Base-by-base conservation (phyloP, 108 stramenopile species). In the Hondaea fermentalgiana region DNA sequence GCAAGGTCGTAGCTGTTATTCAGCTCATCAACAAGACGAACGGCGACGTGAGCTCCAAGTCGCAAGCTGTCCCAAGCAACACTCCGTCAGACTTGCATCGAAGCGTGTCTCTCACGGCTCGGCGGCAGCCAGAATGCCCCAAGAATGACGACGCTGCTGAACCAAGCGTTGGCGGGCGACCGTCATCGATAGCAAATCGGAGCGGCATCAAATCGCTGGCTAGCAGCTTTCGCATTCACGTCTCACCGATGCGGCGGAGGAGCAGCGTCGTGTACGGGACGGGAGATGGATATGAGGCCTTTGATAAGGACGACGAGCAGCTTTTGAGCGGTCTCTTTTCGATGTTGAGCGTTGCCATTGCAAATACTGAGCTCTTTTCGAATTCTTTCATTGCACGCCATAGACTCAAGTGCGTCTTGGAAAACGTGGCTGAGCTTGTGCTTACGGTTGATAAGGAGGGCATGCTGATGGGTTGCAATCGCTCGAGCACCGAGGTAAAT, bases 1-100 rank as follows among this genome's bases (percentile, higher is more conserved):
- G 83, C 45, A 25, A n/a, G 16, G 89, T 91, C 53, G 87, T 91
- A 12, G 91, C 69, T 4, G 89, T 91, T 4, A 19, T 91, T 45
- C 89, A 90, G 87, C 83, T 72, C 42, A 89, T 91, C 43, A 91
- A 91, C 90, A 88, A 89, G 89, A 83, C 25, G 14, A 69, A 6
- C 8, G 64, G 42, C 35, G 35, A 35, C 35, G 35, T 35, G 35
- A 35, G 35, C 35, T 35, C 35, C 35, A 35, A 35, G 35, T 0
- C 35, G 35, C 35, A 35, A 35, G 35, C 35, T 35, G 35, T 2
- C 2, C 35, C 35, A 0, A 35, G 35, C 35, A 35, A 35, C 35
- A 0, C 35, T 35, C 35, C 35, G 35, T 35, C 35, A 35, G 35
- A 35, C 35, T 35, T 35, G 35, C 35, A 35, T 35, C 35, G 35